Base-by-base conservation (phyloP, 257 asterid species). In the Solanum lignicaule region DNA sequence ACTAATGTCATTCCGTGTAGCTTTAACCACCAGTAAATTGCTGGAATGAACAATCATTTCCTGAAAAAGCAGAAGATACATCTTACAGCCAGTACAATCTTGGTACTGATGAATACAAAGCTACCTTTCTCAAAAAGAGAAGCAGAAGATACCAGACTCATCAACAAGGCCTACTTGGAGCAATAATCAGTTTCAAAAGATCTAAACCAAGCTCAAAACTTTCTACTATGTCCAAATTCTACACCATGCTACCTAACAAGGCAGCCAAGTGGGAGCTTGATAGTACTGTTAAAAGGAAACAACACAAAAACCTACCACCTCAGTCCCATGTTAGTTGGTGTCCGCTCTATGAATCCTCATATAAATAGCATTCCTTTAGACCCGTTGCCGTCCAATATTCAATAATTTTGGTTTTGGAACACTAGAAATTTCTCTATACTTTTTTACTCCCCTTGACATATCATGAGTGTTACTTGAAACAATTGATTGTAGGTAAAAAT, bases 41-140 rank as follows among this genome's bases (percentile, higher is more conserved):
- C 97, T 90, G 88, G 93, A 93, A 91, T 95, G 98, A 84, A 96
- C 94, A 87, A 95, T 90, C 78, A 91, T 92, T 90, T 93, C 98
- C 99, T 96, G 98, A 90, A 91, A 86, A 82, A 73, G 73, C 89
- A 86, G 75, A 84, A 74, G 81, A 32, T 43, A 74, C 66, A 66
- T 27, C 74, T 66, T 27, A 27, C 74, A 66, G 10, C 20, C 35
- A 12, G 74, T 66, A 66, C 74, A 25, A 25, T 66, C 35, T 66
- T 66, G 74, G 74, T 66, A 66, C 20, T 66, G 74, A 66, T 66
- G 25, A 66, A 66, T 66, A 66, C 74, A 13, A 66, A 66, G 73
- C 13, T 66, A 66, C 74, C 21, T 27, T 27, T 25, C 35, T 27
- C 35, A 66, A 66, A 66, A 66, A 12, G 74, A 87, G 79, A 81